Conservation (phyloP, 164 flowering plant genomes). For the Tetrastigma voinierianum region DNA sequence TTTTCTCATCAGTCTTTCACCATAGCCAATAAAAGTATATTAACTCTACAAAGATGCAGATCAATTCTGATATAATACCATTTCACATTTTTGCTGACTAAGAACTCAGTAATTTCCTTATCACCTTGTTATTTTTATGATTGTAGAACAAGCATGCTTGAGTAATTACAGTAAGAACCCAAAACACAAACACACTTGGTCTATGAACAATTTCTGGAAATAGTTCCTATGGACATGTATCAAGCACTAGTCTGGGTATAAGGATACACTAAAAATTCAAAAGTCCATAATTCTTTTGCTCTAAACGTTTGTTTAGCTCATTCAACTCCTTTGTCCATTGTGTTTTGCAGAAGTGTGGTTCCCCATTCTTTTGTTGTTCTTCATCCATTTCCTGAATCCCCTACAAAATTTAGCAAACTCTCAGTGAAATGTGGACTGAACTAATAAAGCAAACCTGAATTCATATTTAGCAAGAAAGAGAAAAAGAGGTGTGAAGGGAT, state of each 20-base stretch:
- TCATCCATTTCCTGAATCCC: conserved; percentile 84
- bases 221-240: neutral
- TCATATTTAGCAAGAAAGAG: neutral
- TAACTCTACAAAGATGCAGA: neutral
- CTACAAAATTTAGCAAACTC: conserved; percentile 26
- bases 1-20: neutral
- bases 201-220: neutral
- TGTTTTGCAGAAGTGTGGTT: conserved; percentile 76
- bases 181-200: neutral
- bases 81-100: neutral
- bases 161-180: neutral
- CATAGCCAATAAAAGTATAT: neutral
- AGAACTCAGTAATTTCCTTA: neutral
- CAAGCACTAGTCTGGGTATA: neutral
- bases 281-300: conserved; percentile 76
- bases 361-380: conserved; percentile 95
- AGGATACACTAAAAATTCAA: neutral
- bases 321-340: conserved; percentile 93
- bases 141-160: neutral
- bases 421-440: neutral
- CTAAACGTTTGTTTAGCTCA: conserved; percentile 82
- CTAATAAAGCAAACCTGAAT: neutral
- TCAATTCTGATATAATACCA: neutral
- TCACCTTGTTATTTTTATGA: neutral
- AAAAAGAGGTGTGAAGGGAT: neutral